A percentile compares a stretch with the other conserved stretches of the same genome.
Evolutionary conservation across 257 asterid genomes (phyloP).

Genomic region (Capsicum chinense): DNA sequence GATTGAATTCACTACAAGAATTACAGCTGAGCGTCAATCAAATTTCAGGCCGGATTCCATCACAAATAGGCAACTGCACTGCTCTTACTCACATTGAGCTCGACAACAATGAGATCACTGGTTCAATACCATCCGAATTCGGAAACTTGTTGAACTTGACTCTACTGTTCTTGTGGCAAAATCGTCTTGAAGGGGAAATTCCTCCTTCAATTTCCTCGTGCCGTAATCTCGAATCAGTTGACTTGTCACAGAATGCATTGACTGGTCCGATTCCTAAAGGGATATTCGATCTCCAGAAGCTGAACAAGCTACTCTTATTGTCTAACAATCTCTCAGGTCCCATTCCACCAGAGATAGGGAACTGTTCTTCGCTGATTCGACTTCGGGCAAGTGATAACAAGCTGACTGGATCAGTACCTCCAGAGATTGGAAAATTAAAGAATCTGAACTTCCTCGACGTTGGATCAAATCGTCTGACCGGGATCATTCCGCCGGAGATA

Average conservation of each 20-base stretch:
- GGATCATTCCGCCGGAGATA: conserved; percentile 59
- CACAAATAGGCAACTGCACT: conserved; percentile 62
- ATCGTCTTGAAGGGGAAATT: conserved; percentile 64
- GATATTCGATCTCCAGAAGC: conserved; percentile 57
- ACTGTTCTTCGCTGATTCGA: conserved; percentile 71
- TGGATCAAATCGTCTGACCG: conserved; percentile 65
- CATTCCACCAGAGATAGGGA: conserved; percentile 66
- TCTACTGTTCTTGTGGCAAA: conserved; percentile 69
- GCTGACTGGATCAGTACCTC: conserved; percentile 66
- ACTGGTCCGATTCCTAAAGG: conserved; percentile 72
- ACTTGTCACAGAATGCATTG: conserved; percentile 62
- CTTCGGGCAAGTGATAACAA: conserved; percentile 63
- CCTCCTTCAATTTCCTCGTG: conserved; percentile 67
- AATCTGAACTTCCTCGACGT: conserved; percentile 72
- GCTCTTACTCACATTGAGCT: conserved; percentile 70
- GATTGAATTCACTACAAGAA: conserved; percentile 52
- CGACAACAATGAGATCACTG: conserved; percentile 74
- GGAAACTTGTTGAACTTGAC: conserved; percentile 61
- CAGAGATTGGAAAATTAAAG: conserved; percentile 65
- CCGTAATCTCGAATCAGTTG: conserved; percentile 63
- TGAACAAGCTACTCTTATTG: conserved; percentile 63
- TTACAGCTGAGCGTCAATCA: conserved; percentile 73
- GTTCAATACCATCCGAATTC: conserved; percentile 65
- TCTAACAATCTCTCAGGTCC: conserved; percentile 68
- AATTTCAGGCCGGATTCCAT: conserved; percentile 67